A percentile compares a stretch with the other conserved stretches of the same genome.
Evolutionary conservation across 2,329 filamentous ascomycete species (phyloP).

Genomic region (Chrysoporthe cubensis): DNA sequence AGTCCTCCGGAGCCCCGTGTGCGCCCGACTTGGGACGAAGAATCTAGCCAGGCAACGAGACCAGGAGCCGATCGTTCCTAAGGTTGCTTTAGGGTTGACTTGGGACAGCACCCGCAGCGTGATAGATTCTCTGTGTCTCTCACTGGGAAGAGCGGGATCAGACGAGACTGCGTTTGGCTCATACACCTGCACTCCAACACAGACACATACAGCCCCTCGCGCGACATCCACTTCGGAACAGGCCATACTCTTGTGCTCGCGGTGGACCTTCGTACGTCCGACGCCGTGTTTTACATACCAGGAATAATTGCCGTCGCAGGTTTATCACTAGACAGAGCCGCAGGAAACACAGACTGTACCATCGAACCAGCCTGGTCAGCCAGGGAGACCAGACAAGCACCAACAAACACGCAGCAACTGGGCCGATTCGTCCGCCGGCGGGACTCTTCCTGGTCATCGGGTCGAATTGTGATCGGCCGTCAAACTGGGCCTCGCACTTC

Average conservation of each 20-base stretch:
- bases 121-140: constrained; percentile 5
- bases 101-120: constrained; percentile 10
- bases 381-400: constrained; percentile 22
- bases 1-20: constrained; percentile 11
- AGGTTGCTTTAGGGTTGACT: constrained; percentile 13
- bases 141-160: constrained; percentile 3
- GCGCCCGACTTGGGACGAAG: background rate
- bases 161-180: constrained; percentile 7
- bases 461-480: constrained; percentile 13
- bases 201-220: background rate
- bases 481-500: constrained; percentile 15
- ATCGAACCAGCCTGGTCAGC: constrained; percentile 23
- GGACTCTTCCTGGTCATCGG: constrained; percentile 9
- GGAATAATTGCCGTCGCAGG: constrained; percentile 15
- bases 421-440: constrained; percentile 19
- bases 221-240: background rate
- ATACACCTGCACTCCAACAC: constrained; percentile 12
- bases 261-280: constrained; percentile 19
- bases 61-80: constrained; percentile 2
- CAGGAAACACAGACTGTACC: constrained; percentile 26
- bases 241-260: constrained; percentile 2
- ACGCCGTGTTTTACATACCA: constrained; percentile 24
- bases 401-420: constrained; percentile 18
- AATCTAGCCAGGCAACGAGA: constrained; percentile 16
- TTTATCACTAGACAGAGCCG: constrained; percentile 21